A percentile compares a stretch with the other conserved stretches of the same genome.
Evolutionary conservation across 371 early-diverging fungal species (phyloP).

Genomic region (Mortierella sp.): DNA sequence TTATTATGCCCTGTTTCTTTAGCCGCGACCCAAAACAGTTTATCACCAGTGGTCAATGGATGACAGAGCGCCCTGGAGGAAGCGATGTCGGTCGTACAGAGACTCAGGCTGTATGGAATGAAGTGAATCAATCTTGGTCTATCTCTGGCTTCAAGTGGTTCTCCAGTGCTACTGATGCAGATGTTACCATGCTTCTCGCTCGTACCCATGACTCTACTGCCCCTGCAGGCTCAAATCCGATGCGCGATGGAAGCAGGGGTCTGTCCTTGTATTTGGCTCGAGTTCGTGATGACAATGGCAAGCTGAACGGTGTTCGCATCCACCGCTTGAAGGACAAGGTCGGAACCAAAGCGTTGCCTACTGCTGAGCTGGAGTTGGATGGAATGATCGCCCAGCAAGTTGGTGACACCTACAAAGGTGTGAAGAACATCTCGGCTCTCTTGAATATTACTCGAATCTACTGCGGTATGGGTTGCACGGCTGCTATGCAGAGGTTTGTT

Average conservation of each 20-base stretch:
- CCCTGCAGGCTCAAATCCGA: slow-evolving; percentile 19
- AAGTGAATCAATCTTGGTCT: slow-evolving; percentile 60
- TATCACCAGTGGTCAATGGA: slow-evolving; percentile 82
- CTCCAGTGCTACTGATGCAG: slow-evolving; percentile 77
- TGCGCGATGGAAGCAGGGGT: slow-evolving; percentile 64
- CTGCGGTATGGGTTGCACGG: slow-evolving; percentile 64
- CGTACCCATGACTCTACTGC: slow-evolving; percentile 64
- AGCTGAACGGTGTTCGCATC: slow-evolving; percentile 71
- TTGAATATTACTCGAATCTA: slow-evolving; percentile 78
- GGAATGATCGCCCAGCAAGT: slow-evolving; percentile 71
- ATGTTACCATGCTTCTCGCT: slow-evolving; percentile 76
- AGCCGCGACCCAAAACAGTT: slow-evolving; percentile 68
- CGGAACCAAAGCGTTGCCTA: slow-evolving; percentile 77
- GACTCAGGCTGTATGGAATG: slow-evolving; percentile 65
- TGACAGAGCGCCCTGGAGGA: slow-evolving; percentile 83
- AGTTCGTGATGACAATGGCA: slow-evolving; percentile 66
- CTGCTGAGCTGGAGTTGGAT: slow-evolving; percentile 76
- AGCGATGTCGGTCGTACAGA: slow-evolving; percentile 70
- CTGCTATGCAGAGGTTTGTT: slow-evolving; percentile 62
- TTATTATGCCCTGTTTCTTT: background rate
- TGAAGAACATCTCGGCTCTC: slow-evolving; percentile 71
- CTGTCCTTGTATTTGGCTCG: slow-evolving; percentile 72
- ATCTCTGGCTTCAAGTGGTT: slow-evolving; percentile 84
- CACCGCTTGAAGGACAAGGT: slow-evolving; percentile 77
- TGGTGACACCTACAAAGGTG: slow-evolving; percentile 69